Evolutionary conservation across 768 basidiomycete genomes (phyloP).

Genomic region (Leucosporidium scottii): DNA sequence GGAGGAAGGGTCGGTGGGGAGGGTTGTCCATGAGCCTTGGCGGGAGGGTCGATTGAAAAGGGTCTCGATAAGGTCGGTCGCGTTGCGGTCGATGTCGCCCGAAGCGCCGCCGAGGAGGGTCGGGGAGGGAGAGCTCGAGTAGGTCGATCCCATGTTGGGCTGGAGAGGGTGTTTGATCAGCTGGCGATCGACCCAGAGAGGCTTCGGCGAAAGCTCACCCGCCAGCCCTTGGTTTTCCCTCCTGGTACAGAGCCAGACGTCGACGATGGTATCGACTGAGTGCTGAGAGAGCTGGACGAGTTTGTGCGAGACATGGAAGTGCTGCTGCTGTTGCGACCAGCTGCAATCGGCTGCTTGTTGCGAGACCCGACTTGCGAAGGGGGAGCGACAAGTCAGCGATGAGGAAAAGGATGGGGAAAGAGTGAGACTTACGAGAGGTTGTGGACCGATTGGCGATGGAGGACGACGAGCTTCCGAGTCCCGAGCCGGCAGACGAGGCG

Average conservation of each 20-base stretch:
- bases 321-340: background rate
- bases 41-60: slow-evolving; percentile 23
- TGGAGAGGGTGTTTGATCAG: background rate
- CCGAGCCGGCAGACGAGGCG: background rate
- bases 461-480: background rate
- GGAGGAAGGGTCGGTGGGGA: background rate
- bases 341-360: background rate
- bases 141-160: background rate
- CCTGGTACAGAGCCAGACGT: background rate
- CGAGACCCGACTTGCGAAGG: background rate
- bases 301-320: slow-evolving; percentile 3
- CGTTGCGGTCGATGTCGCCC: slow-evolving; percentile 12
- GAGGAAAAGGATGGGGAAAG: too few species aligned
- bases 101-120: background rate
- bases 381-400: background rate
- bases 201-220: background rate
- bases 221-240: background rate
- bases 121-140: background rate
- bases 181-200: background rate
- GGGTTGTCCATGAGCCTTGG: background rate
- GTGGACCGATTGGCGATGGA: slow-evolving; percentile 16
- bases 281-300: slow-evolving; percentile 13
- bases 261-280: background rate
- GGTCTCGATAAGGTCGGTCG: slow-evolving; percentile 22
- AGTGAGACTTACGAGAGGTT: slow-evolving; percentile 2